Percentiles rank a stretch among this genome's conserved stretches.
These are phyloP conservation scores for Chrysosporium keratinophilum DNA, from an alignment of 2,329 filamentous ascomycete genomes.

Conservation along the genomic window DNA sequence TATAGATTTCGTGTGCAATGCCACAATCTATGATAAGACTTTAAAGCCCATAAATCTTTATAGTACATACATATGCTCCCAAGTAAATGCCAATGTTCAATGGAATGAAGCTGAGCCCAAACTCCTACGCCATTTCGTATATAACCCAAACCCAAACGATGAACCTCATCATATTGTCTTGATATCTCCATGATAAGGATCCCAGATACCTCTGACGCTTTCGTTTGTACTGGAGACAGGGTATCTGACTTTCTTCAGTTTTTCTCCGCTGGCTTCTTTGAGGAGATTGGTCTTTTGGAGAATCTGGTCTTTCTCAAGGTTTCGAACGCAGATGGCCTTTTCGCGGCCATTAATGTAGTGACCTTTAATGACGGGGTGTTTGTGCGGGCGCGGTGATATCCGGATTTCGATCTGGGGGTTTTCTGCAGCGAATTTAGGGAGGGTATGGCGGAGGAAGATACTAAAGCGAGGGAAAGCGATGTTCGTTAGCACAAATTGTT, in stretches of 20 bases:
- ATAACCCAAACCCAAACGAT: constrained; percentile 5
- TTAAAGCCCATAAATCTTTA: neutral
- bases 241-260: constrained; percentile 45
- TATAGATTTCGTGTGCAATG: neutral
- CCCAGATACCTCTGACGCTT: constrained; percentile 56
- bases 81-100: neutral
- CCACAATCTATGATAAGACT: neutral
- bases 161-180: constrained; percentile 36
- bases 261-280: constrained; percentile 40
- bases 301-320: constrained; percentile 70
- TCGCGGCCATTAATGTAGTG: constrained; percentile 85
- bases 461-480: constrained; percentile 36
- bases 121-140: constrained; percentile 5
- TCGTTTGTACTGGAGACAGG: constrained; percentile 53
- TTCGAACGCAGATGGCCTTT: constrained; percentile 80
- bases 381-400: constrained; percentile 78
- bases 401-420: constrained; percentile 87
- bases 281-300: constrained; percentile 57
- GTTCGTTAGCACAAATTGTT: constrained; percentile 2
- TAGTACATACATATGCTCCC: constrained; percentile 2
- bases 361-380: constrained; percentile 79
- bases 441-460: constrained; percentile 66
- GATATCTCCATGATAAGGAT: constrained; percentile 50
- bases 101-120: neutral
- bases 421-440: constrained; percentile 64